Evolutionary conservation across 2,329 filamentous ascomycete genomes (phyloP), one percentile per base, ranked within the genome.

Genomic region (Microcyclospora tardicrescens): DNA sequence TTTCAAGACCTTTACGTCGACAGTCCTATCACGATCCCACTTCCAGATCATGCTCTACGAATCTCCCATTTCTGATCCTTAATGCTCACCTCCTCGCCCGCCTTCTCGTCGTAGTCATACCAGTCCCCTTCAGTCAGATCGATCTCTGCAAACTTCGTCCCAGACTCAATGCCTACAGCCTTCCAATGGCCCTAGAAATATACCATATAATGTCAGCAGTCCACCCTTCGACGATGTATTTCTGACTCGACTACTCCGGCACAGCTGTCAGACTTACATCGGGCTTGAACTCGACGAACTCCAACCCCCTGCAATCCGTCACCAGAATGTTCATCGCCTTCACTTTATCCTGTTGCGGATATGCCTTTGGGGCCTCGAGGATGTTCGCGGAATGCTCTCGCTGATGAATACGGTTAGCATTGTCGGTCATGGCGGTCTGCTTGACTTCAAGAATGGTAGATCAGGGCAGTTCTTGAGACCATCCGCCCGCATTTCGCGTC

Each of bases 101-200:
- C 73, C 67, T 96, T 95, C 64, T 96, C 87, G 51, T 96, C 87
- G 36, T 96, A 98, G 52, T 96, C 89, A 61, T 82, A 98, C 91
- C 91, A 98, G 53, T 98, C 91, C 16, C 84, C 89, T 19, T 98
- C 91, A 0, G 69, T 68, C 39, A 98, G 64, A 50, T 96, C 87
- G 38, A 96, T 82, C 5, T 65, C 76, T 0, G 75, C 70, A 55
- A 98, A 98, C 53, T 84, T 83, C 31, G 83, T 91, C 9, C 70
- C 72, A 0, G 85, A 86, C 13, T 95, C 87, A 12, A 72, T 43
- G 2, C 87, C 91, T 34, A 82, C 84, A 0, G 81, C 87, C 40
- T 89, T 68, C 83, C 87, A 98, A 35, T 93, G 83, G 10, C 91
- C 91, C 81, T 93, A 36, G 31, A 3, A 6, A 33, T 16, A 32